A percentile compares a stretch with the other conserved stretches of the same genome.
Conservation (phyloP, 805 yeast genomes). For the Debaryomyces hansenii region DNA sequence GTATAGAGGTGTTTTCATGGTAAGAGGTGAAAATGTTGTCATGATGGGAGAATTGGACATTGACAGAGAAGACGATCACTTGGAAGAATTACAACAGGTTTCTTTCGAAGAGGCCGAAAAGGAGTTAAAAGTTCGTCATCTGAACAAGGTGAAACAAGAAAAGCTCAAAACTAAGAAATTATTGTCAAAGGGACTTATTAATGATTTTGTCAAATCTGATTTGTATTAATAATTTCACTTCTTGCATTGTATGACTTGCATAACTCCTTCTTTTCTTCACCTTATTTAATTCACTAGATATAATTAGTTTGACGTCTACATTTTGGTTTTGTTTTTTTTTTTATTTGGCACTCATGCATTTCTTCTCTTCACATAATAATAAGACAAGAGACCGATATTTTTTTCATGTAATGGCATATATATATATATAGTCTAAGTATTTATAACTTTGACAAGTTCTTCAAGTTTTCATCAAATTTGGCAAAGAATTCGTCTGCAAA, state of each 20-base stretch:
- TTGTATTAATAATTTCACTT: constrained; percentile 38
- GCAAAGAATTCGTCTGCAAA: constrained; percentile 37
- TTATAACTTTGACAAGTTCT: constrained; percentile 27
- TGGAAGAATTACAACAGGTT: constrained; percentile 55
- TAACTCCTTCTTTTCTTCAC: neutral
- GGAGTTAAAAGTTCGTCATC: constrained; percentile 31
- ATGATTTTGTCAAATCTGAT: constrained; percentile 57
- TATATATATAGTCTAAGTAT: neutral
- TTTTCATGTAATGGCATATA: neutral
- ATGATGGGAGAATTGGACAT: constrained; percentile 92
- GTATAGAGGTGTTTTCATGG: constrained; percentile 77
- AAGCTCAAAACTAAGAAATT: constrained; percentile 47
- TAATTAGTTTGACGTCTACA: neutral
- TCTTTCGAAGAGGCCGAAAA: constrained; percentile 62
- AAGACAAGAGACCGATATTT: neutral
- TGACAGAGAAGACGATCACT: constrained; percentile 75
- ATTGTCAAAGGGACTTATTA: constrained; percentile 55
- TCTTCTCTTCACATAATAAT: neutral
- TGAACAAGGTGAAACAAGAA: constrained; percentile 38
- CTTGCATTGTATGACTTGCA: neutral
- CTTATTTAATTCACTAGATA: neutral
- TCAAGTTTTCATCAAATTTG: constrained; percentile 15
- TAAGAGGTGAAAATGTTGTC: constrained; percentile 95
- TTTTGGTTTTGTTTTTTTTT: neutral
- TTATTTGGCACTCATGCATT: neutral